phyloP scores from a whole-genome alignment of 228 moss, liverwort and hornwort species.

The Sphagnum fallax region DNA sequence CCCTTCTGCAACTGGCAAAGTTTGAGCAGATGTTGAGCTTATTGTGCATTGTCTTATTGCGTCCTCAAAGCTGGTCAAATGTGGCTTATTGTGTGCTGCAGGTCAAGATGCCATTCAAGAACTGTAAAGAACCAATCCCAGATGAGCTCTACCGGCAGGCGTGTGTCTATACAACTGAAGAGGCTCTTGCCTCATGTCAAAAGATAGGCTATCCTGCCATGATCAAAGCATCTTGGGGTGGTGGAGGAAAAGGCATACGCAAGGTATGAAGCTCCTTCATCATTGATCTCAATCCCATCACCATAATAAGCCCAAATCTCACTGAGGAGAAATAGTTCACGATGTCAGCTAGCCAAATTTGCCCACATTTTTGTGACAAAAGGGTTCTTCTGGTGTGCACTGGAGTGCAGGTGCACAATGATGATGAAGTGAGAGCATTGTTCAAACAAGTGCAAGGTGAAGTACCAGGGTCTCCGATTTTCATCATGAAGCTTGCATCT shows the following conservation, averaged over 20 bases:
- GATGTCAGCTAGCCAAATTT: no score
- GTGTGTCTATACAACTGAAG: slow-evolving; percentile 77
- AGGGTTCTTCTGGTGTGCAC: no score
- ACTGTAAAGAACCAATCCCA: slow-evolving; percentile 54
- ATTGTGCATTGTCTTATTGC: no score
- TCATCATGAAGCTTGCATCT: slow-evolving; percentile 94
- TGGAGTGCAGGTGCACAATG: slow-evolving; percentile 48
- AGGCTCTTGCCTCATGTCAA: slow-evolving; percentile 80
- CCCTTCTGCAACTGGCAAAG: no score
- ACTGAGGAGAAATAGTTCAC: no score
- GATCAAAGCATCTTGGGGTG: slow-evolving; percentile 99
- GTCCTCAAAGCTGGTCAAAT: no score
- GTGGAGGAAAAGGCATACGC: slow-evolving; percentile 98
- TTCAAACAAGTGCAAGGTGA: slow-evolving; percentile 99
- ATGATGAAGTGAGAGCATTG: slow-evolving; percentile 81
- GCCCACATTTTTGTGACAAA: no score
- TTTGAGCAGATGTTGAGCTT: no score
- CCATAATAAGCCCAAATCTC: no score
- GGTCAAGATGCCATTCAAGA: slow-evolving; percentile 74
- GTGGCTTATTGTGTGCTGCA: slow-evolving; percentile 11
- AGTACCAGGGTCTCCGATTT: slow-evolving; percentile 97
- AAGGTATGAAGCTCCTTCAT: slow-evolving; percentile 34
- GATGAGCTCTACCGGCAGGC: slow-evolving; percentile 76
- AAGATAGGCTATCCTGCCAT: slow-evolving; percentile 79
- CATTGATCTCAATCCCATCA: no score